Evolutionary conservation across 768 basidiomycete species (phyloP), one percentile per base, ranked within the genome.

Genomic region (Candolleomyces efflorescens): DNA sequence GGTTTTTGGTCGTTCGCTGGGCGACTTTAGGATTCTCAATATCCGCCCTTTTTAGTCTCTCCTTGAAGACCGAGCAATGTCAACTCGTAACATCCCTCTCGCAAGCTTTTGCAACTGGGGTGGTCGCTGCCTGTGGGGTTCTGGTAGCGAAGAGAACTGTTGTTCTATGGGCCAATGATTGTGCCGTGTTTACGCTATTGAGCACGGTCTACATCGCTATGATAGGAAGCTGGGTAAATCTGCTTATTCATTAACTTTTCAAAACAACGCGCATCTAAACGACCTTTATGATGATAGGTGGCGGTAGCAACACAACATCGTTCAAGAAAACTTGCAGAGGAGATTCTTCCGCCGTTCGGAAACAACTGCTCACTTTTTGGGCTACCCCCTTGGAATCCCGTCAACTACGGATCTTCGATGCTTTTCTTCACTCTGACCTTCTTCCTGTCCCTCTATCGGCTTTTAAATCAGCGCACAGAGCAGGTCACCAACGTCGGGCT

Each of bases 51-150:
- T 58, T 58, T 43, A 53, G 10, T 23, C 57, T 58, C 18, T 15
- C 50, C n/a, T 20, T 58, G 41, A 59, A 59, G 49, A 59, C 52
- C 6, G 51, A 47, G 4, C 20, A 24, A 38, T 59, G 58, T 26
- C 58, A 54, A 32, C 5, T 24, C 18, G 52, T 47, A 7, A 17
- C 36, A 2, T 53, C 58, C 36, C 15, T 53, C 12, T 10, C 58
- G 3, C 58, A 59, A 32, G 20, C 54, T 32, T 54, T 59, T 20
- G 36, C 58, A 9, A 48, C 54, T 26, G 24, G 26, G 15, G 53
- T 54, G 2, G 41, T 59, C 39, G 24, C n/a, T 2, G n/a, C 58
- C 11, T 20, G 27, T 12, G 58, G 52, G 7, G 22, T 53, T 12
- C 51, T 59, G 5, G 24, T 27, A 10, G 58, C 52, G 4, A 50